These are phyloP conservation scores for Plasmodium adleri DNA, from an alignment of 169 alveolate species.

Conservation along the genomic window DNA sequence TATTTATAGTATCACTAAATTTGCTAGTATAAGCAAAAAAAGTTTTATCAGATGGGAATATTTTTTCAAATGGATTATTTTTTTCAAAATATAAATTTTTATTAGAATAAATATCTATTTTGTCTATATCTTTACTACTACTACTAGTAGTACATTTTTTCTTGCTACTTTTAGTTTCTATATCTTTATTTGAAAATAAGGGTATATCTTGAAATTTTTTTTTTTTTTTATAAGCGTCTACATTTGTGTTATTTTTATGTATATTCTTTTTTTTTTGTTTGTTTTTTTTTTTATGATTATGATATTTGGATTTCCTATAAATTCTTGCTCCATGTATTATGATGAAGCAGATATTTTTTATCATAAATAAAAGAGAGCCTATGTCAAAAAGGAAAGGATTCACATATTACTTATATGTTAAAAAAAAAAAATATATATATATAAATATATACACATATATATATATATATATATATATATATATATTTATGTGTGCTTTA, in stretches of 20 bases:
- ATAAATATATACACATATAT: neutral
- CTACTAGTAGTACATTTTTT: neutral
- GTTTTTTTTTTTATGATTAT: neutral
- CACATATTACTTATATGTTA: neutral
- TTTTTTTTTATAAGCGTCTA: too few relatives aligned
- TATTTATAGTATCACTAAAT: constrained; percentile 17
- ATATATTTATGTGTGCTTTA: neutral
- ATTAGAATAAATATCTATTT: too few relatives aligned
- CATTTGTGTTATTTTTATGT: neutral
- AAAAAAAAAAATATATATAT: neutral
- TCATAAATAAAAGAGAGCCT: constrained; percentile 22
- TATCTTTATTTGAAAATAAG: neutral
- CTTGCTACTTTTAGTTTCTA: neutral
- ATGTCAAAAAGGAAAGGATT: neutral
- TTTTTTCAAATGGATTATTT: too few relatives aligned
- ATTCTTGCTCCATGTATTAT: constrained; percentile 51
- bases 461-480: too few relatives aligned
- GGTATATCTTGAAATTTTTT: too few relatives aligned
- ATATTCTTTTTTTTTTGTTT: neutral
- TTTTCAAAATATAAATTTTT: neutral
- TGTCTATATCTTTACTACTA: neutral
- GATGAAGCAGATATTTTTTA: constrained; percentile 52
- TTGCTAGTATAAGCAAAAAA: neutral
- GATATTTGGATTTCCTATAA: constrained; percentile 31
- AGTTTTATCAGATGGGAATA: neutral